phyloP scores from a whole-genome alignment of 768 basidiomycete genomes.

The Lenzites betulinus region DNA sequence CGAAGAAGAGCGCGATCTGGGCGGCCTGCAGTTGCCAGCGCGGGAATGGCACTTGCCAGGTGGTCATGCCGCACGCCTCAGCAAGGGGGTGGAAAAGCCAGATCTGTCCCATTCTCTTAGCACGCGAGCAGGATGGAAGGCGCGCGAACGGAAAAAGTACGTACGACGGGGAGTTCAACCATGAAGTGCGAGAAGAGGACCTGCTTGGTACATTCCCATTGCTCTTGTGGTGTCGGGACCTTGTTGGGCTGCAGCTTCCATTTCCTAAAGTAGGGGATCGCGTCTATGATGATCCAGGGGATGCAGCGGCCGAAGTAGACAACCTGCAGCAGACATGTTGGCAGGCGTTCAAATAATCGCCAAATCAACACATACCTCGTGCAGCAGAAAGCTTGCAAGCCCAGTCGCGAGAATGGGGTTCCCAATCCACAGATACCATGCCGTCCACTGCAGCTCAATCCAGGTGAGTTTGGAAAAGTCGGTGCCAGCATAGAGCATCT shows the following conservation, averaged over 20 bases:
- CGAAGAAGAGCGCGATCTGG: slow-evolving; percentile 87
- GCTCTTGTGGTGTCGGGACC: slow-evolving; percentile 75
- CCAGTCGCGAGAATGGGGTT: slow-evolving; percentile 94
- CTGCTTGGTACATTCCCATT: slow-evolving; percentile 95
- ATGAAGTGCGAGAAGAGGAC: slow-evolving; percentile 96
- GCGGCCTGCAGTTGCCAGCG: slow-evolving; percentile 63
- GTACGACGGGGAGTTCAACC: slow-evolving; percentile 85
- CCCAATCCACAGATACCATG: slow-evolving; percentile 84
- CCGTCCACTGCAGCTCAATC: slow-evolving; percentile 80
- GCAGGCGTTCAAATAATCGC: neutral
- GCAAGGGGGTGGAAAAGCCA: slow-evolving; percentile 92
- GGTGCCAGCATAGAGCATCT: slow-evolving; percentile 54
- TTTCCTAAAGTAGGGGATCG: slow-evolving; percentile 87
- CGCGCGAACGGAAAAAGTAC: slow-evolving; percentile 29
- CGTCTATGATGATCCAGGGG: slow-evolving; percentile 95
- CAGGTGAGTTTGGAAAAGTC: slow-evolving; percentile 64
- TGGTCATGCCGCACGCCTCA: slow-evolving; percentile 84
- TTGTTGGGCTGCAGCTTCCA: slow-evolving; percentile 95
- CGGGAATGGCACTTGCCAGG: slow-evolving; percentile 93
- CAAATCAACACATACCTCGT: slow-evolving; percentile 68
- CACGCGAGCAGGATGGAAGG: neutral
- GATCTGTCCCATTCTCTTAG: slow-evolving; percentile 55
- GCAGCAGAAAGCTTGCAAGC: slow-evolving; percentile 87
- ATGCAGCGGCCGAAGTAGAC: slow-evolving; percentile 96
- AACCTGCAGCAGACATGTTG: slow-evolving; percentile 47